phyloP scores from a whole-genome alignment of 2,329 filamentous ascomycete genomes.

The Cercospora canescens region DNA sequence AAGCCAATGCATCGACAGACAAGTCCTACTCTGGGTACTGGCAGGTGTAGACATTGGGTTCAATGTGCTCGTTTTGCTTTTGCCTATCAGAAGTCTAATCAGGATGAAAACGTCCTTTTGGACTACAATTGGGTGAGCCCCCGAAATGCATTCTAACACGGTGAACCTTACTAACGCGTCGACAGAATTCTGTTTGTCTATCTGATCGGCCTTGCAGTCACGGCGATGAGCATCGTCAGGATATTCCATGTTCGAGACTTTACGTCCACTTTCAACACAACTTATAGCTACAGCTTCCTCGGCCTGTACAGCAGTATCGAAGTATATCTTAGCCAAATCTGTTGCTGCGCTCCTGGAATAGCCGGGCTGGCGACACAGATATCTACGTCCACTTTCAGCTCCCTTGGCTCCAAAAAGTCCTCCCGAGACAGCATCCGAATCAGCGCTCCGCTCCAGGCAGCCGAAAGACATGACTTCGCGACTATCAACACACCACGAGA shows the following conservation, averaged over 20 bases:
- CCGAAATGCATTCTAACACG: too few relatives aligned
- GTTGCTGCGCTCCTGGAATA: constrained; percentile 19
- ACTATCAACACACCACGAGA: background rate
- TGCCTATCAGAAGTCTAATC: constrained; percentile 15
- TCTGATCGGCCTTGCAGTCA: constrained; percentile 19
- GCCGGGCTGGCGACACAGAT: constrained; percentile 9
- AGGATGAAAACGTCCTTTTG: constrained; percentile 3
- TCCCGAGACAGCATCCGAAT: constrained; percentile 8
- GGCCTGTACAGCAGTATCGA: constrained; percentile 19
- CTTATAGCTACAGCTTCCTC: constrained; percentile 19
- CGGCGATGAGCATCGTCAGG: constrained; percentile 16
- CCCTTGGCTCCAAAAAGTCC: constrained; percentile 10
- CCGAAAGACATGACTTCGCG: constrained; percentile 2
- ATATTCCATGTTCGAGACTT: constrained; percentile 12
- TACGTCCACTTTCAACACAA: constrained; percentile 9
- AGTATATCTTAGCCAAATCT: constrained; percentile 20
- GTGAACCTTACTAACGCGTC: background rate
- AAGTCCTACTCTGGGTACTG: constrained; percentile 1
- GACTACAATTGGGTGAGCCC: constrained; percentile 16
- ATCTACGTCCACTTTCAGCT: background rate
- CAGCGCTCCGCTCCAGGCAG: background rate
- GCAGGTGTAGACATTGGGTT: constrained; percentile 10
- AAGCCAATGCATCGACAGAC: constrained; percentile 13
- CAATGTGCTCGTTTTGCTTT: constrained; percentile 15
- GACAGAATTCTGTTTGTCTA: constrained; percentile 11